Evolutionary conservation across 1,139 yeast species (phyloP).

Genomic region (Wickerhamiella pararugosa): DNA sequence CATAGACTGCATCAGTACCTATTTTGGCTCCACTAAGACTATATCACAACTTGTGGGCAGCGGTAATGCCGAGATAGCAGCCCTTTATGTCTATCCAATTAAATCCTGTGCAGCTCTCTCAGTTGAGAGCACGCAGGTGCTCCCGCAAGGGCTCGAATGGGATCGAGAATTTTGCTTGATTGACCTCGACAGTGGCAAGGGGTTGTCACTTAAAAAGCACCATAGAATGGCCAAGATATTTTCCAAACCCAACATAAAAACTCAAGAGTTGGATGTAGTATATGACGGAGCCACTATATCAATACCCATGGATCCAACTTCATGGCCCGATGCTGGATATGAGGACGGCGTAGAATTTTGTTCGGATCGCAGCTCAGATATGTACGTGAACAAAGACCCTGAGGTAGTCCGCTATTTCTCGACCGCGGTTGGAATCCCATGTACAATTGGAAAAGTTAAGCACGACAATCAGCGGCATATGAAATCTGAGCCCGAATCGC

Average conservation of each 20-base stretch:
- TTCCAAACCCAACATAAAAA: slow-evolving; percentile 18
- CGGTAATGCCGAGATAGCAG: slow-evolving; percentile 11
- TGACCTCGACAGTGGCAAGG: slow-evolving; percentile 17
- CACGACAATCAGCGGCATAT: slow-evolving; percentile 7
- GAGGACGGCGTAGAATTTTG: slow-evolving; percentile 8
- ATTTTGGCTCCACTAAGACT: slow-evolving; percentile 6
- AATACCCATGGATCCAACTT: slow-evolving; percentile 8
- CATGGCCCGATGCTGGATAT: slow-evolving; percentile 8
- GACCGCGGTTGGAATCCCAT: slow-evolving; percentile 20
- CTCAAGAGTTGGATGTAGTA: slow-evolving; percentile 11
- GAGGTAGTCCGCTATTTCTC: slow-evolving; percentile 20
- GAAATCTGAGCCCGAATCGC: slow-evolving; percentile 9
- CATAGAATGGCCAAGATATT: slow-evolving; percentile 24
- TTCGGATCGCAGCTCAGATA: slow-evolving; percentile 10
- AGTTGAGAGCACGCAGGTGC: slow-evolving; percentile 19
- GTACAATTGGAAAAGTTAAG: slow-evolving; percentile 23
- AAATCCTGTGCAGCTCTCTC: slow-evolving; percentile 28
- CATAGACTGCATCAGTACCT: slow-evolving; percentile 18
- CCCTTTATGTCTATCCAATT: slow-evolving; percentile 26
- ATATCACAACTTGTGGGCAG: neutral
- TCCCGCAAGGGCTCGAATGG: slow-evolving; percentile 23
- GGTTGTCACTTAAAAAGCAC: slow-evolving; percentile 23
- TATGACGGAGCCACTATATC: slow-evolving; percentile 2
- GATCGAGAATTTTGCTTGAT: slow-evolving; percentile 29
- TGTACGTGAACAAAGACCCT: slow-evolving; percentile 15